A percentile compares a stretch with the other conserved stretches of the same genome.
phyloP scores from a whole-genome alignment of 148 eudicot species.

The Rhododendron henanense region DNA sequence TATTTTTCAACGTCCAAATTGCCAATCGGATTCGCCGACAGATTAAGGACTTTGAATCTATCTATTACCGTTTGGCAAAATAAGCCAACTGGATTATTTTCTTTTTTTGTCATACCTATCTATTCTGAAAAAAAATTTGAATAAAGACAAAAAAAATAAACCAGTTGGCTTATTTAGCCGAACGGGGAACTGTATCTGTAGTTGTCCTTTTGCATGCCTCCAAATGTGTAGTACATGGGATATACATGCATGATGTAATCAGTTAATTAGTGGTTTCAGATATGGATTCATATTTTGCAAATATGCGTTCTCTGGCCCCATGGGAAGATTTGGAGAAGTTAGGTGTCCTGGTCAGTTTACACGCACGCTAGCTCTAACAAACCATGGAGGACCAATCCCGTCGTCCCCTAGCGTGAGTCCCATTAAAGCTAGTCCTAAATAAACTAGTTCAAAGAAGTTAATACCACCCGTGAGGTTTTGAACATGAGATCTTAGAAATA shows the following conservation, averaged over 20 bases:
- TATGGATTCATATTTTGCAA: not conserved
- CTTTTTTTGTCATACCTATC: no score
- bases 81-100: no score
- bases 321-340: no score
- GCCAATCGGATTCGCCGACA: not conserved
- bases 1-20: not conserved
- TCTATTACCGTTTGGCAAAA: no score
- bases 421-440: not conserved
- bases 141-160: no score
- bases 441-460: no score
- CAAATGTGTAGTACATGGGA: not conserved
- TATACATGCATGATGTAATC: not conserved
- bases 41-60: not conserved
- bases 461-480: no score
- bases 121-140: no score
- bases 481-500: no score
- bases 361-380: no score
- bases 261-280: not conserved
- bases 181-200: not conserved
- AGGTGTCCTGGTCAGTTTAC: not conserved
- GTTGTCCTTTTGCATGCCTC: not conserved
- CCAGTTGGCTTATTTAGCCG: no score
- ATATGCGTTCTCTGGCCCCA: not conserved
- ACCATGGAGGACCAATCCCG: not conserved
- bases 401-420: not conserved